Base-by-base conservation (phyloP, 768 basidiomycete genomes). In the Boletus barrowsii region DNA sequence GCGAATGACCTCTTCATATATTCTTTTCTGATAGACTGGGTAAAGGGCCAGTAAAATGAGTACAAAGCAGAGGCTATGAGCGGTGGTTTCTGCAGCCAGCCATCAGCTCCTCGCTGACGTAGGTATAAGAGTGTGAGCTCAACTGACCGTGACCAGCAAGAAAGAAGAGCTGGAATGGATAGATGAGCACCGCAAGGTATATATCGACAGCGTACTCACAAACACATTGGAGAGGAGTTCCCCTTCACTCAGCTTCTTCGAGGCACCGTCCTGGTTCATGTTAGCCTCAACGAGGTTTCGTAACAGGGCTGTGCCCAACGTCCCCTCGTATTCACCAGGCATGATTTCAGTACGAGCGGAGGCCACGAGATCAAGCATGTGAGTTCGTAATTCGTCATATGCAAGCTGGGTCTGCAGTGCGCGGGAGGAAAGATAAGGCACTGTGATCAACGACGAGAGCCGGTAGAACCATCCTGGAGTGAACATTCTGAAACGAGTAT, bases 211-310 rank as follows among this genome's bases (percentile, higher is more conserved):
- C 10, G 6, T 15, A 66, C 76, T 57, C 59, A 79, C 80, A 58
- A 79, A 81, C 49, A 76, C 74, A 55, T 81, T 72, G 5, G 79
- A 80, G 7, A 80, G 57, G 13, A 81, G 51, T 50, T 81, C 79
- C 14, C 67, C 75, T 36, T 81, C 79, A 2, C 73, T 74, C 33
- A 81, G 49, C 53, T 55, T 69, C 51, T 71, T 58, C 11, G 54
- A 61, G 3, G 55, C 53, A 11, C 64, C 65, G 3, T 72, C 72
- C 48, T 72, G 67, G 7, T 62, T 57, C 71, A 78, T 76, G 59
- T 79, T 81, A 0, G 80, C 79, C 53, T 75, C 71, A 8, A 81
- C 77, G 24, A 81, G 61, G 54, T 76, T 78, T 20, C 70, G 67
- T 37, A 81, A 59, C 42, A 81, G 64, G 14, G 76, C 75, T 30